These are phyloP conservation scores for Medicago arabica DNA, from an alignment of 306 rosid genomes.

Conservation along the genomic window DNA sequence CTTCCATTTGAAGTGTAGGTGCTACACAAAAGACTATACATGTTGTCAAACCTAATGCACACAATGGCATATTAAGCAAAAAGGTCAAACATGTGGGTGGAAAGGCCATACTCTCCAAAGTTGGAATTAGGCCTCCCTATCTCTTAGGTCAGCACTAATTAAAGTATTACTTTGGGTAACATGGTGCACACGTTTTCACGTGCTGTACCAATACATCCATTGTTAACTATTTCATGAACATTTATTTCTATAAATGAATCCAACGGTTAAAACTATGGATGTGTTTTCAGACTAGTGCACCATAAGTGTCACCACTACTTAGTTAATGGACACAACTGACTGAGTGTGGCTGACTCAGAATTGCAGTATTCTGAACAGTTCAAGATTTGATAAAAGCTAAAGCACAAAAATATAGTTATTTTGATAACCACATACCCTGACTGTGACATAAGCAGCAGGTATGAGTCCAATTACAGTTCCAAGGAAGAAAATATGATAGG, in stretches of 20 bases:
- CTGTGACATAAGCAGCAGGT: slow-evolving; percentile 95
- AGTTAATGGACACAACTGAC: neutral
- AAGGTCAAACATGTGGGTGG: too few species aligned
- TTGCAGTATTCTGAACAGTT: neutral
- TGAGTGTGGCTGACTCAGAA: neutral
- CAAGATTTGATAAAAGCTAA: slow-evolving; percentile 28
- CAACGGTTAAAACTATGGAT: neutral
- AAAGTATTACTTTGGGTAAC: neutral
- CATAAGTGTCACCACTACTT: neutral
- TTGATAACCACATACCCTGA: slow-evolving; percentile 63
- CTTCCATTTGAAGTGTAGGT: too few species aligned
- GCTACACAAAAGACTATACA: too few species aligned
- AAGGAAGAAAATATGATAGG: slow-evolving; percentile 81
- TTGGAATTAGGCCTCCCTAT: neutral
- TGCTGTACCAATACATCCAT: too few species aligned
- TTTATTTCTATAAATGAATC: neutral
- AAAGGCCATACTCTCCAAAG: neutral
- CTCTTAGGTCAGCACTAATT: neutral
- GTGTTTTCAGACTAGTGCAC: neutral
- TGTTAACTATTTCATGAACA: neutral
- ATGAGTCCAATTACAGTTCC: slow-evolving; percentile 86
- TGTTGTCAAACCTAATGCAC: too few species aligned
- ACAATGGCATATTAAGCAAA: too few species aligned
- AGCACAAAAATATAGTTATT: neutral
- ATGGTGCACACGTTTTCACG: too few species aligned